Evolutionary conservation across 2,329 filamentous ascomycete genomes (phyloP).

Genomic region (Sporothrix brasiliensis): DNA sequence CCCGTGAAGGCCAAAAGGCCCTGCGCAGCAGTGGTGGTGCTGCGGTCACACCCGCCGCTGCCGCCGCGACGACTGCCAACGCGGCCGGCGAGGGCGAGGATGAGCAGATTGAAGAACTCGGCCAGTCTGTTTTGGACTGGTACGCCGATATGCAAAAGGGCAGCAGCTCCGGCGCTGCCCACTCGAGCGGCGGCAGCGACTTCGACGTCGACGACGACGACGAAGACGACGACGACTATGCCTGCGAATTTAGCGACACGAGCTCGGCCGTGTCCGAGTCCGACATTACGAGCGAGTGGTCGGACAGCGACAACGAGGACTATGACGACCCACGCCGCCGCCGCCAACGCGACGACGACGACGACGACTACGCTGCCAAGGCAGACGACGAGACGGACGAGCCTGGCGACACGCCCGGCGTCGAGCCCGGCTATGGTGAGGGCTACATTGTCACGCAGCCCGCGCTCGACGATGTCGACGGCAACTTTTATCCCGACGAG

Average conservation of each 20-base stretch:
- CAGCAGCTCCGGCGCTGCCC: constrained; percentile 45
- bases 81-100: constrained; percentile 37
- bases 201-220: constrained; percentile 2
- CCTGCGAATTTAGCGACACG: constrained; percentile 64
- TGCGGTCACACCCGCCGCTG: constrained; percentile 37
- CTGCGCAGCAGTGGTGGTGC: constrained; percentile 35
- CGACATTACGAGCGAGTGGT: constrained; percentile 56
- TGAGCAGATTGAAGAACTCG: constrained; percentile 40
- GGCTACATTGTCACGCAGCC: constrained; percentile 87
- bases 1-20: constrained; percentile 32
- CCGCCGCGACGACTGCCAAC: constrained; percentile 37
- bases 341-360: constrained; percentile 54
- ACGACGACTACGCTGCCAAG: constrained; percentile 44
- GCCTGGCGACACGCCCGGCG: constrained; percentile 75
- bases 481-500: constrained; percentile 76
- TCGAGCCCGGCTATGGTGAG: constrained; percentile 73
- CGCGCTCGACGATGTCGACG: constrained; percentile 81
- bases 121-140: constrained; percentile 47
- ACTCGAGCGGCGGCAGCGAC: constrained; percentile 43
- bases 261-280: constrained; percentile 58
- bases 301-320: constrained; percentile 52
- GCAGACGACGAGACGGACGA: constrained; percentile 53
- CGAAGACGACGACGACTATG: constrained; percentile 54
- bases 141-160: constrained; percentile 46
- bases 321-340: constrained; percentile 50